phyloP scores from a whole-genome alignment of 805 yeast genomes.

The Diddensiella santjacobensis region DNA sequence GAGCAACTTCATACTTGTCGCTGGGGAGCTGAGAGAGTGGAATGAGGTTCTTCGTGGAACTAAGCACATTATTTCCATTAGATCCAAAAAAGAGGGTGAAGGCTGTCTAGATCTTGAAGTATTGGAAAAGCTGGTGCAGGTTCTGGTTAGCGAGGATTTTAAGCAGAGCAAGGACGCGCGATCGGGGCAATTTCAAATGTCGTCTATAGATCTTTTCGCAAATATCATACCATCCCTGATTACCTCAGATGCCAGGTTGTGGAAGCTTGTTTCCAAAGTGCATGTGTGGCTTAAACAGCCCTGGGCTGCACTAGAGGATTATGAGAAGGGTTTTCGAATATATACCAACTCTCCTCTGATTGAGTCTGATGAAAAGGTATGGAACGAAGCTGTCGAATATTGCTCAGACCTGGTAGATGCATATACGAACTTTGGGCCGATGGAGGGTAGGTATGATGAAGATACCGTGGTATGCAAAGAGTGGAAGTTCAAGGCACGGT shows the following conservation, averaged over 20 bases:
- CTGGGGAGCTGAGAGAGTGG: conserved; percentile 83
- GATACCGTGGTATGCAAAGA: conserved; percentile 86
- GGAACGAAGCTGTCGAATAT: conserved; percentile 77
- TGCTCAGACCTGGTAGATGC: conserved; percentile 80
- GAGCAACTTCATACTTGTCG: conserved; percentile 81
- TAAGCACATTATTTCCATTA: conserved; percentile 55
- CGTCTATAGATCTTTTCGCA: conserved; percentile 70
- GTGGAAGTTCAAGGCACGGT: conserved; percentile 82
- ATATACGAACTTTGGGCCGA: conserved; percentile 81
- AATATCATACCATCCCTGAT: conserved; percentile 63
- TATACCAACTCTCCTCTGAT: conserved; percentile 60
- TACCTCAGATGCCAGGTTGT: conserved; percentile 60
- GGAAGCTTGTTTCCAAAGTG: conserved; percentile 82
- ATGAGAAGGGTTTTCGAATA: conserved; percentile 85
- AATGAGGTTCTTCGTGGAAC: conserved; percentile 77
- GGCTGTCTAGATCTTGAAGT: conserved; percentile 69
- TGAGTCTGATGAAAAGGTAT: conserved; percentile 53
- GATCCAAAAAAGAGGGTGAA: conserved; percentile 56
- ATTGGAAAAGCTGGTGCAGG: conserved; percentile 66
- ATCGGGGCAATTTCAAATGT: conserved; percentile 58
- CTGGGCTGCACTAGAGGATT: conserved; percentile 81
- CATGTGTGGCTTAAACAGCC: conserved; percentile 84
- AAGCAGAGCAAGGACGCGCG: conserved; percentile 30
- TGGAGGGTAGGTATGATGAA: conserved; percentile 54
- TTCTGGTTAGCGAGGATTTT: conserved; percentile 49